Base-by-base conservation (phyloP, 805 yeast species). In the Myxozyma geophila region DNA sequence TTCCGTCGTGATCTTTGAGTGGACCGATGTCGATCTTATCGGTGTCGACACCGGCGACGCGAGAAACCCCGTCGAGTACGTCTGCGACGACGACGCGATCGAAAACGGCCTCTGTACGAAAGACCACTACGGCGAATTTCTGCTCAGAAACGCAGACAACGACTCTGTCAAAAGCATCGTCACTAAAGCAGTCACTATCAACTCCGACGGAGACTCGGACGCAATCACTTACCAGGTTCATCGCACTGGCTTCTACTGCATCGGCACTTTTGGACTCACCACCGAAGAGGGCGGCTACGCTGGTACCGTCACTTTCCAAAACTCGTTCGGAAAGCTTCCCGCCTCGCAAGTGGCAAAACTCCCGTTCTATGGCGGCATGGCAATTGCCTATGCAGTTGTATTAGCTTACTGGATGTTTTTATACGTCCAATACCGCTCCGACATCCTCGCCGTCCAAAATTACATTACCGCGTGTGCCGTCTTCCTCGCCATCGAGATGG, bases 291-390 rank as follows among this genome's bases (percentile, higher is more conserved):
- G 77, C 10, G 61, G 69, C 78, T 95, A 87, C 76, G 75, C 81
- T 56, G 89, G 93, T 15, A 76, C 78, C n/a, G 88, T 88, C 50
- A 87, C 87, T 70, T 95, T 90, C 77, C 95, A 91, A 78, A 95
- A 92, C 77, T 89, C 98, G 3, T 95, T 84, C 76, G 99, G 99
- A 62, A 84, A 90, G 64, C 79, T 95, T 62, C 85, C 96, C 39
- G 99, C 96, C 5, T 81, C 92, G 41, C 96, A 95, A 74, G 88
- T 90, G 70, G 97, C 98, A 36, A 90, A 92, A 71, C 81, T 95
- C 66, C 91, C 97, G 10, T 85, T 91, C 33, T 95, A 91, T 74
- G 98, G 97, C 0, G 83, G 89, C 15, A 80, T 91, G 72, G 90
- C 97, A 1, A 81, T 95, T 43, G 85, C 88, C 48, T 95, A 95